phyloP scores from a whole-genome alignment of 257 asterid species.

The Henckelia pumila region DNA sequence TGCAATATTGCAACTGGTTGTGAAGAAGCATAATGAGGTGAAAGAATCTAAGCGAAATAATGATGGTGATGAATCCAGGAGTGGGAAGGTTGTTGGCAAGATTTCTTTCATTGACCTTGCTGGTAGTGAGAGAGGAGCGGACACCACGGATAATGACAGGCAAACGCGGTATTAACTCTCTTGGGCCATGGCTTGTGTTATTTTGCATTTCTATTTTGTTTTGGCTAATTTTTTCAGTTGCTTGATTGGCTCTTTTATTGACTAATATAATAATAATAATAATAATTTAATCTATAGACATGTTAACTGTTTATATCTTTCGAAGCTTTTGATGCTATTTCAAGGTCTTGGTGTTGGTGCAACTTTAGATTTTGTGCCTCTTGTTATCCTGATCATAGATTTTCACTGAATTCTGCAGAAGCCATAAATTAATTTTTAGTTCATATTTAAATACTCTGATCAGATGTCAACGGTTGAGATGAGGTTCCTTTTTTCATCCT shows the following conservation, averaged over 20 bases:
- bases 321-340: too few species aligned
- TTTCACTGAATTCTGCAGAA: too few species aligned
- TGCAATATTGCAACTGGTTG: constrained; percentile 86
- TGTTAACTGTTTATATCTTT: too few species aligned
- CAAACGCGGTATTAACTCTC: constrained; percentile 71
- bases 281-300: too few species aligned
- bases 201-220: constrained; percentile 19
- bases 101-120: constrained; percentile 98
- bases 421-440: too few species aligned
- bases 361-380: too few species aligned
- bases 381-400: too few species aligned
- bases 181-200: constrained; percentile 12
- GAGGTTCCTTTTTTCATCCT: too few species aligned
- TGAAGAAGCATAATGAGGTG: constrained; percentile 83
- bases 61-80: constrained; percentile 71
- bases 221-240: constrained; percentile 17
- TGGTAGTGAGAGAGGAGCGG: constrained; percentile 99
- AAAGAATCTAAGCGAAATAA: constrained; percentile 74
- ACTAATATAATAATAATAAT: too few species aligned
- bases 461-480: too few species aligned
- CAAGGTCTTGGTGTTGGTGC: too few species aligned
- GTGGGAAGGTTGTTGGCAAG: constrained; percentile 87
- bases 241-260: neutral
- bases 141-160: constrained; percentile 94
- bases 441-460: too few species aligned